A percentile compares a stretch with the other conserved stretches of the same genome.
Conservation (phyloP, 2,329 filamentous ascomycete species). For the Cyphellophora europaea region DNA sequence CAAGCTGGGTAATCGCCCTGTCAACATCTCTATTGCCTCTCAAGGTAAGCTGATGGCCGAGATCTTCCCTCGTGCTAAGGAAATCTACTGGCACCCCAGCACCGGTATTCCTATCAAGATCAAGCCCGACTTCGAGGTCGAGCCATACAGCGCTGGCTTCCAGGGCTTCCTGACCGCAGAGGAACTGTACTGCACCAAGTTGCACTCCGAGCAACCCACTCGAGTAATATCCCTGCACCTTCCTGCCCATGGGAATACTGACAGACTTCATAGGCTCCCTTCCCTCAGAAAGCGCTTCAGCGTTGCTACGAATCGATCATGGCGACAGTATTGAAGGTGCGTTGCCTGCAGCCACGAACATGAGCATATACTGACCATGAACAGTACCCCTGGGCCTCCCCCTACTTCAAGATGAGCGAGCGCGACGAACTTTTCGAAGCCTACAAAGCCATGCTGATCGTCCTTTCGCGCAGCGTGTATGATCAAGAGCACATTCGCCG, state of each 20-base stretch:
- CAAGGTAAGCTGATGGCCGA: constrained; percentile 41
- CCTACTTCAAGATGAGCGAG: constrained; percentile 37
- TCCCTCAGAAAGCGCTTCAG: constrained; percentile 39
- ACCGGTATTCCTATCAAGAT: constrained; percentile 6
- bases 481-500: constrained; percentile 25
- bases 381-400: constrained; percentile 41
- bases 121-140: constrained; percentile 25
- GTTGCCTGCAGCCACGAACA: too few species aligned
- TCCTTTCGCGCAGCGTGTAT: constrained; percentile 56
- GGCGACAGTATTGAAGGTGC: constrained; percentile 41
- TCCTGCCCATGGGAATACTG: constrained; percentile 2
- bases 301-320: constrained; percentile 45
- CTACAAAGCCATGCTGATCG: constrained; percentile 50
- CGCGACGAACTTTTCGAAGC: constrained; percentile 36
- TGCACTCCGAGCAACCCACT: constrained; percentile 39
- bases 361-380: constrained; percentile 7
- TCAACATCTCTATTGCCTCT: constrained; percentile 36
- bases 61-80: constrained; percentile 43
- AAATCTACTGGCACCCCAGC: constrained; percentile 32
- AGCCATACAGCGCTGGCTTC: constrained; percentile 40
- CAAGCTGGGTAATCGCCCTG: constrained; percentile 38
- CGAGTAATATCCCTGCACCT: constrained; percentile 30
- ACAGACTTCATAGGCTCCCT: constrained; percentile 32
- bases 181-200: constrained; percentile 34
- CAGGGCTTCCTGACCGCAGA: constrained; percentile 42